Percentiles rank a stretch among this genome's conserved stretches.
Evolutionary conservation across 768 basidiomycete species (phyloP).

Genomic region (Amanita rubescens): DNA sequence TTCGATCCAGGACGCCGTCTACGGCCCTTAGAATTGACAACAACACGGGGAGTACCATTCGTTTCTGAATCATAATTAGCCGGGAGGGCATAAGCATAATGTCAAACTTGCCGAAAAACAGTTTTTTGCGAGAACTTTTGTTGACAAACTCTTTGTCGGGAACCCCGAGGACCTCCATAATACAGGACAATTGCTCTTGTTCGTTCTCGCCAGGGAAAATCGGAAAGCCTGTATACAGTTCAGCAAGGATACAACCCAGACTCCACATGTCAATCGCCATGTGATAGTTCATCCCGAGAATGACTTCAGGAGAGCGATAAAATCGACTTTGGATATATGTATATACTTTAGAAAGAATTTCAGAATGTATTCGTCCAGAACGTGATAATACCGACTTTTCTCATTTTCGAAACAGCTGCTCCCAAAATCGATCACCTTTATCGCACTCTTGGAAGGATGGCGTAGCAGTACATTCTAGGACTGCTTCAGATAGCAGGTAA

Average conservation of each 20-base stretch:
- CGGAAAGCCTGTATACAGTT: conserved; percentile 94
- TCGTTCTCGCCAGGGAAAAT: conserved; percentile 99
- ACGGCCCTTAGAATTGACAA: conserved; percentile 94
- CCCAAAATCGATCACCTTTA: conserved; percentile 99
- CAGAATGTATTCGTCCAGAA: conserved; percentile 2
- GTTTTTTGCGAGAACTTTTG: conserved; percentile 84
- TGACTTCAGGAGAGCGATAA: conserved; percentile 99
- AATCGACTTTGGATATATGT: conserved; percentile 99
- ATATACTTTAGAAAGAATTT: conserved; percentile 59
- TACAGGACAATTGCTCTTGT: conserved; percentile 95
- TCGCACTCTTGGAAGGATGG: conserved; percentile 92
- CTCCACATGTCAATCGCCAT: conserved; percentile 99
- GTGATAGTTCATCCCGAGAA: conserved; percentile 97
- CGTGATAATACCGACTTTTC: conserved; percentile 61
- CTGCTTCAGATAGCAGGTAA: conserved; percentile 1
- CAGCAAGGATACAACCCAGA: conserved; percentile 95
- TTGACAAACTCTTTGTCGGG: conserved; percentile 96
- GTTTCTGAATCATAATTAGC: conserved; percentile 50
- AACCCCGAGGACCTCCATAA: conserved; percentile 97
- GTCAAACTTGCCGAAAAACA: conserved; percentile 81
- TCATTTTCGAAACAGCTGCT: conserved; percentile 98
- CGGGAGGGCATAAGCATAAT: background rate
- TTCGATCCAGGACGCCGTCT: conserved; percentile 89
- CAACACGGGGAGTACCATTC: conserved; percentile 86
- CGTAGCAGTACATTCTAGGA: conserved; percentile 85